Percentiles rank a stretch among this genome's conserved stretches.
Evolutionary conservation across 2,329 filamentous ascomycete species (phyloP).

Genomic region (Dryadomyces quercus-mongolicae): DNA sequence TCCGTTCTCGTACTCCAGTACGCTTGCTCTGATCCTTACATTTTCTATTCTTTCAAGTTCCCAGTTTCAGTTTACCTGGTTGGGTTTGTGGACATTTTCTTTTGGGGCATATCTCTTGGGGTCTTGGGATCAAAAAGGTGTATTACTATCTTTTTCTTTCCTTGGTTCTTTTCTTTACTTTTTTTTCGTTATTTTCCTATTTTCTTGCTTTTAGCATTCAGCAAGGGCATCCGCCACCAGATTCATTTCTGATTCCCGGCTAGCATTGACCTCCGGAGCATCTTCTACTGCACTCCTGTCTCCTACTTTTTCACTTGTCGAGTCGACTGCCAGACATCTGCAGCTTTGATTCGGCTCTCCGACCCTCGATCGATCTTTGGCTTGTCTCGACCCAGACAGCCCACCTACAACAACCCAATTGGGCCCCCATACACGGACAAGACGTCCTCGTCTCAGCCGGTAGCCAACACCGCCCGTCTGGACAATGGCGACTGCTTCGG

Average conservation of each 20-base stretch:
- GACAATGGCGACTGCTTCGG: not conserved
- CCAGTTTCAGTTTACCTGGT: not conserved
- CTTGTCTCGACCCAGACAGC: not conserved
- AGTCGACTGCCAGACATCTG: no score
- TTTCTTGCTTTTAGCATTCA: no score
- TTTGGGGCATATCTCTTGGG: not conserved
- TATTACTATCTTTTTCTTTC: not conserved
- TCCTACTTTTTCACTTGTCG: no score
- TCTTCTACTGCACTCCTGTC: no score
- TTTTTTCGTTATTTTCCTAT: not conserved
- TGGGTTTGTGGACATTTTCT: not conserved
- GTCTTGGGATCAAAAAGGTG: not conserved
- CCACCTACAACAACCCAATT: not conserved
- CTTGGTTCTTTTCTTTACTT: not conserved
- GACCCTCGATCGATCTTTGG: not conserved
- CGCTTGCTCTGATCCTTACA: not conserved
- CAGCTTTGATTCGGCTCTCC: not conserved
- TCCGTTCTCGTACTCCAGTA: not conserved
- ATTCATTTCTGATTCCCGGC: no score
- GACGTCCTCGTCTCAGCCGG: not conserved
- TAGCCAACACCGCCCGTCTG: not conserved
- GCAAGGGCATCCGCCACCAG: no score
- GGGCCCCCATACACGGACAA: not conserved
- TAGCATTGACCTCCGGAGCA: no score
- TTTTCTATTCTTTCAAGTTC: not conserved